Base-by-base conservation (phyloP, 2,329 filamentous ascomycete species). In the Phaeoacremonium minimum region DNA sequence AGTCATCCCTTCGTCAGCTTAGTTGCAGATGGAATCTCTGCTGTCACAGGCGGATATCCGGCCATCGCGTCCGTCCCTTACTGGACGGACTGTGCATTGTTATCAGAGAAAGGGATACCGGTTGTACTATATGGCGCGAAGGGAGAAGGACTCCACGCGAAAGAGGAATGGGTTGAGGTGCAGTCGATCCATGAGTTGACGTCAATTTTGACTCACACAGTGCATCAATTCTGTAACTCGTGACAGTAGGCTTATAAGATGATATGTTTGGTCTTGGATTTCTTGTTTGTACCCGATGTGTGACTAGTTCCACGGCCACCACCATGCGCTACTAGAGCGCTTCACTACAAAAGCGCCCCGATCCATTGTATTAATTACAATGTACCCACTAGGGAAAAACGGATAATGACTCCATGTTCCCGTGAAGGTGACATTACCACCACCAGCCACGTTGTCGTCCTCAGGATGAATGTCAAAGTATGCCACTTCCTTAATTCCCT, bases 81-180 rank as follows among this genome's bases (percentile, higher is more conserved):
- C 41, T 76, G 71, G 73, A 70, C 67, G 1, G 70, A 76, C 46
- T 67, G 63, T n/a, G 71, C 71, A 2, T 47, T 75, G 11, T 43
- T 76, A 1, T 54, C 58, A 1, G 56, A 64, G 14, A 54, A 50
- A 12, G 71, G 68, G 0, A 68, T 75, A 18, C 61, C 69, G 0
- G 51, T 61, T 0, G 50, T 76, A 13, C 54, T 75, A 1, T 73
- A 63, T 48, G 69, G 71, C 0, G 69, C 69, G 0, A 51, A 47
- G 7, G 71, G 69, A 0, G 59, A 63, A n/a, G 73, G 73, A 0
- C 42, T 75, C 4, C 70, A 77, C 45, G 58, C 55, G 2, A 69
- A 67, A 33, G 63, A 69, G 37, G 71, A 77, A 50, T 74, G 63
- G 61, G 69, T 69, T 0, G 60, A 67, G 15, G 53, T 64, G 2